Base-by-base conservation (phyloP, 768 basidiomycete genomes). In the Boletellus emodensis region DNA sequence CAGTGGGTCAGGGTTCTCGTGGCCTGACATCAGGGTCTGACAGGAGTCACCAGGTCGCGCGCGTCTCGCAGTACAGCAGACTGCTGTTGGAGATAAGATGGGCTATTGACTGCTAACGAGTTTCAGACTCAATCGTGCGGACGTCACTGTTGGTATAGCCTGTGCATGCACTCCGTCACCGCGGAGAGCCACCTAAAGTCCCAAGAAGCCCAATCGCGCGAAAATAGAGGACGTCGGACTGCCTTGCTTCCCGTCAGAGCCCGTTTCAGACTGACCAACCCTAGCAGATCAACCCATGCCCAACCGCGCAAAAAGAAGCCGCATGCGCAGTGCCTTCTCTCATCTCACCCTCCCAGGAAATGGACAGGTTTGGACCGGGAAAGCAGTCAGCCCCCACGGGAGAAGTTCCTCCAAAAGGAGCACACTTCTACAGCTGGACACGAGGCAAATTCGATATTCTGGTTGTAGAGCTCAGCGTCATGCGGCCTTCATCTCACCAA, bases 181-280 rank as follows among this genome's bases (percentile, higher is more conserved):
- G 55, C 62, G 63, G 62, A 64, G 36, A 48, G 48, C 59, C 58
- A 58, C 54, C 46, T 20, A 55, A 51, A 45, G 30, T 43, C 59
- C 52, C 57, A 56, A 53, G 57, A 62, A 53, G 42, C 42, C 24
- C 28, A 41, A 40, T 43, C 32, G 34, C 17, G 37, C 41, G 52
- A 51, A 49, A 44, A 62, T 50, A 48, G 53, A 61, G 48, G 32
- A 51, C 37, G 34, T 44, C 40, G 24, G 30, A 42, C 28, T 30
- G 24, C 41, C 26, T 17, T 26, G 24, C 20, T 20, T 20, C 20
- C 20, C 20, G 20, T 20, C 20, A 20, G 33, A 30, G 30, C 15
- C 24, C 11, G 30, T 33, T 32, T 32, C 33, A 14, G n/a, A 17
- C 33, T 38, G 17, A 30, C 11, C 30, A 30, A 30, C 30, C 34